Evolutionary conservation across 768 basidiomycete genomes (phyloP).

Genomic region (Chalciporus sphaerocephalus): DNA sequence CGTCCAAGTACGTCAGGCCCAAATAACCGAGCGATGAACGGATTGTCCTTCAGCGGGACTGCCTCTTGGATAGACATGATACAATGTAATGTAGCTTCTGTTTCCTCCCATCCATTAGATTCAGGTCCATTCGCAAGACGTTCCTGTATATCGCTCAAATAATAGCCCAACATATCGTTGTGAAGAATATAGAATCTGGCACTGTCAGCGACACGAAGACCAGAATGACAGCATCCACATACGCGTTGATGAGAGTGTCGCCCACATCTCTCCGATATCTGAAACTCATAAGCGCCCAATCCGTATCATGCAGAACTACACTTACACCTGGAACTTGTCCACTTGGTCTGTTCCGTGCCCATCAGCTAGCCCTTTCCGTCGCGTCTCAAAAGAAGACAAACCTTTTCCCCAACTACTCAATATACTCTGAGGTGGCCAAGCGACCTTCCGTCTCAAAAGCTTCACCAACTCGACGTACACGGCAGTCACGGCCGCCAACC

Average conservation of each 20-base stretch:
- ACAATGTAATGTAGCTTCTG: slow-evolving; percentile 85
- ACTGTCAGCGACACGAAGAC: slow-evolving; percentile 8
- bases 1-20: slow-evolving; percentile 64
- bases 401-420: slow-evolving; percentile 64
- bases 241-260: slow-evolving; percentile 87
- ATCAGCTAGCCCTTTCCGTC: slow-evolving; percentile 1
- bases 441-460: slow-evolving; percentile 66
- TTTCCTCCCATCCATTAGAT: slow-evolving; percentile 73
- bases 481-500: slow-evolving; percentile 56
- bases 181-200: slow-evolving; percentile 83
- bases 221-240: slow-evolving; percentile 24
- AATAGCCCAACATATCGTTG: slow-evolving; percentile 73
- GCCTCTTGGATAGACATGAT: slow-evolving; percentile 87
- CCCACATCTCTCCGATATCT: slow-evolving; percentile 85
- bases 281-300: slow-evolving; percentile 6
- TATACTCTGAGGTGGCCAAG: slow-evolving; percentile 53
- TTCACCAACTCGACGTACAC: slow-evolving; percentile 78
- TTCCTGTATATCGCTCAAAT: slow-evolving; percentile 57
- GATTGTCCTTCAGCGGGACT: slow-evolving; percentile 54
- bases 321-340: slow-evolving; percentile 77
- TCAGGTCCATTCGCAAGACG: slow-evolving; percentile 45
- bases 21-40: slow-evolving; percentile 61
- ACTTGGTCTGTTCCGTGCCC: slow-evolving; percentile 53
- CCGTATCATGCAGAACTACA: slow-evolving; percentile 4
- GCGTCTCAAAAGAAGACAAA: slow-evolving; percentile 31